Conservation (phyloP, 768 basidiomycete genomes). For the Suillus subaureus region DNA sequence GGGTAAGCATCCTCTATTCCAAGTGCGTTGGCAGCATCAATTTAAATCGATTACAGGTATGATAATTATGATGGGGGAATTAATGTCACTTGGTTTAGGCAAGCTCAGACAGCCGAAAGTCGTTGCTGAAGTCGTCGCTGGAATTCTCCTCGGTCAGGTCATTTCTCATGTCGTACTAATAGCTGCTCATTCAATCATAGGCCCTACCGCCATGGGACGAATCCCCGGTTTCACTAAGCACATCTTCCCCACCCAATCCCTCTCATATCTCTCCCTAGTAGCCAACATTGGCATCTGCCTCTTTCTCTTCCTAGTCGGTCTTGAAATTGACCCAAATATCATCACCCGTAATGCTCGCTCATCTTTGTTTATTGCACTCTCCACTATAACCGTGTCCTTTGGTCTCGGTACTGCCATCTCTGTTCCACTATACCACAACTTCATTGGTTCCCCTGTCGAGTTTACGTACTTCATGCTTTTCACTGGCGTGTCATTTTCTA, state of each 20-base stretch:
- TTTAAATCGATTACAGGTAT: conserved; percentile 49
- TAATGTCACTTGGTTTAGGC: conserved; percentile 69
- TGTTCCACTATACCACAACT: conserved; percentile 73
- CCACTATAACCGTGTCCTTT: conserved; percentile 87
- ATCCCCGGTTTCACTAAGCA: conserved; percentile 87
- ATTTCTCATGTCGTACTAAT: conserved; percentile 1
- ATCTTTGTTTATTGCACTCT: conserved; percentile 68
- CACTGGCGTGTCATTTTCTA: conserved; percentile 86
- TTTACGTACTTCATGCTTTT: conserved; percentile 95
- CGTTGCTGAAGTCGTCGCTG: conserved; percentile 83
- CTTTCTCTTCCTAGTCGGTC: conserved; percentile 91
- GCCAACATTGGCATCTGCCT: conserved; percentile 89
- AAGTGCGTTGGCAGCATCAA: not conserved
- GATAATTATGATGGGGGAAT: conserved; percentile 78
- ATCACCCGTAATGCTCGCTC: conserved; percentile 76
- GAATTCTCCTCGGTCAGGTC: conserved; percentile 73
- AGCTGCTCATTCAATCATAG: conserved; percentile 41
- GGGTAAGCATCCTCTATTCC: conserved; percentile 45
- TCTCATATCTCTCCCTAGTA: conserved; percentile 79
- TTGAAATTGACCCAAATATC: conserved; percentile 84
- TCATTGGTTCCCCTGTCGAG: conserved; percentile 59
- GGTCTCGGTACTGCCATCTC: conserved; percentile 78
- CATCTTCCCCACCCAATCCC: conserved; percentile 75
- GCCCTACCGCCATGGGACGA: conserved; percentile 68
- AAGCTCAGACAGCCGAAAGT: conserved; percentile 85